Percentiles rank a stretch among this genome's conserved stretches.
phyloP scores from a whole-genome alignment of 345 rosid genomes.

The Linum usitatissimum region DNA sequence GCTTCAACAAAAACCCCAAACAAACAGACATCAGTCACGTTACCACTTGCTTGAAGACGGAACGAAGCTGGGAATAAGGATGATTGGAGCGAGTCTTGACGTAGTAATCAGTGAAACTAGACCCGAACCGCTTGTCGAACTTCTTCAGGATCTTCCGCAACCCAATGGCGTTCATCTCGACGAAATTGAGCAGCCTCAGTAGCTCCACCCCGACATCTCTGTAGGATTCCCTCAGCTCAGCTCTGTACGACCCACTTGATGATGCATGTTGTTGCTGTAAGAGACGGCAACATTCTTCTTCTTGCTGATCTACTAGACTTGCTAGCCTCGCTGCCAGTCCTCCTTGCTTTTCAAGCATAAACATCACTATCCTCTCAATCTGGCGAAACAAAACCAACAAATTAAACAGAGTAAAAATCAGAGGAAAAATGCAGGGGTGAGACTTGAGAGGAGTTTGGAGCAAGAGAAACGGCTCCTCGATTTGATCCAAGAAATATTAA shows the following conservation, averaged over 20 bases:
- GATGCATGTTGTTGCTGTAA: neutral
- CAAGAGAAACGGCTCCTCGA: too few species aligned
- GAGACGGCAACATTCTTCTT: neutral
- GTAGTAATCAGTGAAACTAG: constrained; percentile 9
- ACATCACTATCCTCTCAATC: constrained; percentile 6
- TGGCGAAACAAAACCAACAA: neutral
- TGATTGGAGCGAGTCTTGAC: constrained; percentile 9
- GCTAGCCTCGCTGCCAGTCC: neutral
- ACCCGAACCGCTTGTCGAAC: constrained; percentile 8
- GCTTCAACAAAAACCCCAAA: neutral
- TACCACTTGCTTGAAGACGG: constrained; percentile 9
- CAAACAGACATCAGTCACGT: neutral
- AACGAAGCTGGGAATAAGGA: constrained; percentile 10
- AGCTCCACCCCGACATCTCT: constrained; percentile 6
- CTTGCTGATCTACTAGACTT: neutral
- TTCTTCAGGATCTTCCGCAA: constrained; percentile 9
- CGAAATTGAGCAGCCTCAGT: constrained; percentile 4
- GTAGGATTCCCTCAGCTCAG: constrained; percentile 1
- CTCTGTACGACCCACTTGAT: neutral
- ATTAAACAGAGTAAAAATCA: neutral
- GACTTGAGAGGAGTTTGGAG: too few species aligned
- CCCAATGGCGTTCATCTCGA: constrained; percentile 11
- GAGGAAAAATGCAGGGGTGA: neutral
- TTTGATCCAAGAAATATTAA: too few species aligned
- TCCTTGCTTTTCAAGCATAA: constrained; percentile 8